A percentile compares a stretch with the other conserved stretches of the same genome.
These are phyloP conservation scores for Tricholoma matsutake DNA, from an alignment of 768 basidiomycete genomes.

Conservation along the genomic window DNA sequence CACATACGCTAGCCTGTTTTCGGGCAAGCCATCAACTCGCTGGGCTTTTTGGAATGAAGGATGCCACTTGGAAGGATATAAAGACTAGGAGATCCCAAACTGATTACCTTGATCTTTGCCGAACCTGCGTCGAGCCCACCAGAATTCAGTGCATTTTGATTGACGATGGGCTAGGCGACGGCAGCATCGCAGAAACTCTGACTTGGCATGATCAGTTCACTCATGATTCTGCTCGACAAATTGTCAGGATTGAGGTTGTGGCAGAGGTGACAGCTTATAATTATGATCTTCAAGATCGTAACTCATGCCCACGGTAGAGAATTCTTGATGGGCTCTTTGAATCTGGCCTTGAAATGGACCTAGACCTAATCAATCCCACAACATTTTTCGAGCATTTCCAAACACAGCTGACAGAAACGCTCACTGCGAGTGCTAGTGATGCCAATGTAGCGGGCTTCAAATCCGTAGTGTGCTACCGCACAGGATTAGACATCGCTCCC, in stretches of 20 bases:
- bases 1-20: constrained; percentile 54
- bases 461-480: constrained; percentile 75
- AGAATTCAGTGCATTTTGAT: constrained; percentile 68
- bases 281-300: not conserved
- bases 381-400: constrained; percentile 30
- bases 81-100: constrained; percentile 42
- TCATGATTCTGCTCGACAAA: constrained; percentile 47
- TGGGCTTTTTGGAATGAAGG: constrained; percentile 43
- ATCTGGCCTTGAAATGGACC: constrained; percentile 10
- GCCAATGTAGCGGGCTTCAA: constrained; percentile 65
- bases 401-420: constrained; percentile 29
- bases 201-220: constrained; percentile 66
- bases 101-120: constrained; percentile 58
- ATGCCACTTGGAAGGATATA: constrained; percentile 55
- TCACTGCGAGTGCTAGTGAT: constrained; percentile 40
- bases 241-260: constrained; percentile 65
- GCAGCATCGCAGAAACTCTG: constrained; percentile 46
- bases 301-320: constrained; percentile 16
- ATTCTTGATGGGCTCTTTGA: constrained; percentile 30
- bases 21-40: constrained; percentile 57
- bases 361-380: constrained; percentile 7
- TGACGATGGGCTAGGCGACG: constrained; percentile 65
- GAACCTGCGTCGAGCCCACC: constrained; percentile 47
- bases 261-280: constrained; percentile 54
- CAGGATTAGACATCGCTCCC: constrained; percentile 57